phyloP scores from a whole-genome alignment of 257 asterid species.

The Solanum dulcamara region DNA sequence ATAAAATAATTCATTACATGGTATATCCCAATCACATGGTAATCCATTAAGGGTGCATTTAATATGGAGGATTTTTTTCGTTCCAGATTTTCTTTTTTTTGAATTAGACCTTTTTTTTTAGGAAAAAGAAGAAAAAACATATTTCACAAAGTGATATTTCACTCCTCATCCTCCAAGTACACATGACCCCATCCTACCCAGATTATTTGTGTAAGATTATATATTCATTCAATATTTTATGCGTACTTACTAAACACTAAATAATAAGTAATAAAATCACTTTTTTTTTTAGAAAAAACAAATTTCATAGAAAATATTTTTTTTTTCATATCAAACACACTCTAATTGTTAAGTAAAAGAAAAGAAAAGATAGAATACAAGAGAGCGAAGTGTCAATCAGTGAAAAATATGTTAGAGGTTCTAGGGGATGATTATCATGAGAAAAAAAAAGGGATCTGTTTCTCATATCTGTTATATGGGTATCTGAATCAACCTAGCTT shows the following conservation, averaged over 20 bases:
- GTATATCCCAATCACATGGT: no score
- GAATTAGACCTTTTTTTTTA: background rate
- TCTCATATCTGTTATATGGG: background rate
- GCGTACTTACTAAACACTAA: background rate
- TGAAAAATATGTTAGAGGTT: background rate
- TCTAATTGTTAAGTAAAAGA: background rate
- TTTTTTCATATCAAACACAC: background rate
- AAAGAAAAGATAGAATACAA: background rate
- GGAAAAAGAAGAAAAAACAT: background rate
- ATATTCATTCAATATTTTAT: background rate
- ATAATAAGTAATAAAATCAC: background rate
- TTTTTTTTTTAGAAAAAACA: background rate
- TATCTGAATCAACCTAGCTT: background rate
- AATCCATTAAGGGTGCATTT: no score
- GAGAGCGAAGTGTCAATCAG: background rate
- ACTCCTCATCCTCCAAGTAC: background rate
- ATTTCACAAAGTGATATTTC: background rate
- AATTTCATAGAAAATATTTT: background rate
- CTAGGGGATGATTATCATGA: background rate
- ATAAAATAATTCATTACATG: background rate
- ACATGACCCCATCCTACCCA: background rate
- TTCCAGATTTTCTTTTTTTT: no score
- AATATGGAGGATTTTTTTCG: background rate
- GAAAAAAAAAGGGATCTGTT: background rate
- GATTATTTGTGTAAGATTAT: background rate